Base-by-base conservation (phyloP, 129 eudicot genomes). In the Tagetes erecta region DNA sequence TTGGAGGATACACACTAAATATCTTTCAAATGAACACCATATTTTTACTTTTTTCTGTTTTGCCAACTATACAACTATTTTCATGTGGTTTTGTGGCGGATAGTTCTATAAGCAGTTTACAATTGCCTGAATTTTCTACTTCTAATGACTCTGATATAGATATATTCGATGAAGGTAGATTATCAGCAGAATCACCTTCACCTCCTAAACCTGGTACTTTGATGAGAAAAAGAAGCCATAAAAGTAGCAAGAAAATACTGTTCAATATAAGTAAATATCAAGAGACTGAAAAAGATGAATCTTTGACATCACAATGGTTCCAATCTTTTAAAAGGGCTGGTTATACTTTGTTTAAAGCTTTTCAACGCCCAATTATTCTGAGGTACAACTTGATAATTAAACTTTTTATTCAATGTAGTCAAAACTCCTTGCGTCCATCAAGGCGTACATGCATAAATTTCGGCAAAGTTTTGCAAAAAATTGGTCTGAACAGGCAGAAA, bases 41-140 rank as follows among this genome's bases (percentile, higher is more conserved):
- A 53, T 93, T 90, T 75, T 74, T 93, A 30, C 87, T 90, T 56
- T 90, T 93, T 70, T 80, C 97, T 10, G 80, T 83, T 45, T 76
- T 90, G 65, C 98, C 96, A 49, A 52, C 88, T 35, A 57, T 88
- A 37, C 98, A 93, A 81, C 96, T 93, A 31, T 52, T 90, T 62
- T 93, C 96, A 37, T 93, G 98, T 80, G 77, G 85, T 78, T 86
- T 81, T 68, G 91, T 93, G 72, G 80, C 86, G 37, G 98, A 93
- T 72, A 88, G 53, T 49, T 66, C 87, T 44, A 42, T 82, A 68
- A 56, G 57, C 42, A 72, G 50, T 70, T 81, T 83, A 68, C 73
- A 27, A 20, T 53, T 76, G 67, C 81, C 87, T 8, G 90, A 84
- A 57, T 46, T 76, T 67, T 77, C 79, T 34, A 75, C 80, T 65